Conservation (phyloP, 371 early-diverging fungal species). For the Saksenaea oblongispora region DNA sequence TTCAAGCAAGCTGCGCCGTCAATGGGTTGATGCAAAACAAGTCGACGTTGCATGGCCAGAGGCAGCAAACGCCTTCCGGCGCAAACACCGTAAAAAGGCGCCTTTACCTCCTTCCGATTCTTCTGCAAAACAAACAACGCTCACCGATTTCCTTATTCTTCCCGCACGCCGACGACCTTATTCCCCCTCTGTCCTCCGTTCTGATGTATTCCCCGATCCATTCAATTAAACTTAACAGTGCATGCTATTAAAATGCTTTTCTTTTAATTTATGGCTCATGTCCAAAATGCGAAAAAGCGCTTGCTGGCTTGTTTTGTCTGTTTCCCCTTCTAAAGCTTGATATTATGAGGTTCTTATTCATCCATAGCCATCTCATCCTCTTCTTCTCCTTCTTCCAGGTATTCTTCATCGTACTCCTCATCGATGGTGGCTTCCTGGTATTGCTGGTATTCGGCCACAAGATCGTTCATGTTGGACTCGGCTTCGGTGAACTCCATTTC, state of each 20-base stretch:
- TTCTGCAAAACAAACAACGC: neutral
- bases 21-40: slow-evolving; percentile 9
- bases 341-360: slow-evolving; percentile 6
- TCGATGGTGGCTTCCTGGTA: slow-evolving; percentile 88
- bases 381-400: slow-evolving; percentile 43
- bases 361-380: slow-evolving; percentile 26
- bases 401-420: slow-evolving; percentile 61
- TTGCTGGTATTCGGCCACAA: slow-evolving; percentile 96
- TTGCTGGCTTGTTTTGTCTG: neutral
- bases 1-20: slow-evolving; percentile 5
- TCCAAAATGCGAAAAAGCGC: neutral
- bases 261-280: neutral
- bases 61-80: neutral
- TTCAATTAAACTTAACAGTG: neutral
- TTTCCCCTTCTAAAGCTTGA: neutral
- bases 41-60: slow-evolving; percentile 5
- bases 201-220: neutral
- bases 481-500: slow-evolving; percentile 92
- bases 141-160: neutral
- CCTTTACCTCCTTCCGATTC: neutral
- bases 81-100: neutral
- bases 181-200: neutral
- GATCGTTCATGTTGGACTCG: slow-evolving; percentile 91
- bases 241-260: neutral
- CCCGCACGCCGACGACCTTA: neutral